Base-by-base conservation (phyloP, 371 early-diverging fungal genomes). In the Lichtheimia corymbifera region DNA sequence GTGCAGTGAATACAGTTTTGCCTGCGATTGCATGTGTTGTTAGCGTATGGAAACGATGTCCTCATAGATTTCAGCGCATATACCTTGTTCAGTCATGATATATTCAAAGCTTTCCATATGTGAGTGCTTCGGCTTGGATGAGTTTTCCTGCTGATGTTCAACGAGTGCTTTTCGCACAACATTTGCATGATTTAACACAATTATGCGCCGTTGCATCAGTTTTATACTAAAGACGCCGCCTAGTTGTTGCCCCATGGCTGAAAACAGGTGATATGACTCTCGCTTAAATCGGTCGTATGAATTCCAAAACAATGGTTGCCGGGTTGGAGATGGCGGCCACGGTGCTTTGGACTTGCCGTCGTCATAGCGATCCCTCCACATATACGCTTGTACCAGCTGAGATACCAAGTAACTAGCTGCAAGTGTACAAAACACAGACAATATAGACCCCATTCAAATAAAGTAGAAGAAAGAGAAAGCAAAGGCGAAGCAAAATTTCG, bases 91-190 rank as follows among this genome's bases (percentile, higher is more conserved):
- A 14, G 73, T 69, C 59, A 77, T 55, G 14, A 70, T 18, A 3
- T 44, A 61, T 53, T 81, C 81, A 4, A 72, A 51, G 42, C 72
- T 76, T 2, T 66, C 60, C 1, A 56, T 42, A 24, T 7, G 22
- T 3, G 40, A 40, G 42, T 4, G 42, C 5, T 7, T 59, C 55
- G 55, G 24, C 4, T 55, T 54, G 0, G 74, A 66, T 12, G 78
- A 77, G 50, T 77, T 77, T 50, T 56, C 52, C 49, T 76, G 78
- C 5, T 77, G 70, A n/a, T 59, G 60, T 17, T 74, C 76, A 12
- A 81, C 60, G 15, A 78, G 58, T 0, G 59, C 55, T 14, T 67
- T 60, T 25, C 68, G 60, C 9, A 76, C 81, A 4, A 68, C 40
- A 24, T 59, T 54, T 13, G 66, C 62, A 47, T 53, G 55, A 59